A percentile compares a stretch with the other conserved stretches of the same genome.
Evolutionary conservation across 306 rosid genomes (phyloP).

Genomic region (Cucurbita maxima): DNA sequence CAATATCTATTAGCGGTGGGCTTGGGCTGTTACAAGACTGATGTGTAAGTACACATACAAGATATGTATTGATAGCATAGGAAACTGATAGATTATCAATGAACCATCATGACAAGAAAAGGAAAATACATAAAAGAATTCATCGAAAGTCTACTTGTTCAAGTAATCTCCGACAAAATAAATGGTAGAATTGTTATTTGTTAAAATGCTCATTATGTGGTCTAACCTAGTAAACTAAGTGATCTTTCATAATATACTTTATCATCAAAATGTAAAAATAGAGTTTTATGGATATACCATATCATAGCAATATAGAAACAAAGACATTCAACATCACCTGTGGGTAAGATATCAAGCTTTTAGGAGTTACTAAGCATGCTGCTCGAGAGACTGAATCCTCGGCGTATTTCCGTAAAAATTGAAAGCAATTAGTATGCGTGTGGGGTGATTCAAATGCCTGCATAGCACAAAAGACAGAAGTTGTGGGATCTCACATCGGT

Average conservation of each 20-base stretch:
- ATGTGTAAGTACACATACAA: background rate
- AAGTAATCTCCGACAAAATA: background rate
- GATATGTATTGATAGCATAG: background rate
- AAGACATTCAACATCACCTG: slow-evolving; percentile 41
- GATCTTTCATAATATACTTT: background rate
- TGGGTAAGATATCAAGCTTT: slow-evolving; percentile 81
- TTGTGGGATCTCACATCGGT: too few species aligned
- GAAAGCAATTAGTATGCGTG: slow-evolving; percentile 57
- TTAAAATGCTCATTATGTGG: background rate
- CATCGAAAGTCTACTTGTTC: background rate
- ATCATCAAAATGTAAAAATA: background rate
- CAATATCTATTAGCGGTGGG: too few species aligned
- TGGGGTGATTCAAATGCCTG: slow-evolving; percentile 97
- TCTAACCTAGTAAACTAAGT: background rate
- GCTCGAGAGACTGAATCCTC: slow-evolving; percentile 80
- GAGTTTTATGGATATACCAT: background rate
- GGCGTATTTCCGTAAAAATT: slow-evolving; percentile 89
- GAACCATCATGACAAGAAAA: background rate
- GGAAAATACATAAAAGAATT: background rate
- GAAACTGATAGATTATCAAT: background rate
- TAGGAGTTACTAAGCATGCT: slow-evolving; percentile 84
- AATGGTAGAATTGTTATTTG: background rate
- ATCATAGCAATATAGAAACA: background rate
- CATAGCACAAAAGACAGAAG: slow-evolving; percentile 9
- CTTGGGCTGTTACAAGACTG: background rate